Percentiles rank a stretch among this genome's conserved stretches.
These are phyloP conservation scores for Microbotryomycetes sp. DNA, from an alignment of 1,284 basidiomycete genomes.

Conservation along the genomic window DNA sequence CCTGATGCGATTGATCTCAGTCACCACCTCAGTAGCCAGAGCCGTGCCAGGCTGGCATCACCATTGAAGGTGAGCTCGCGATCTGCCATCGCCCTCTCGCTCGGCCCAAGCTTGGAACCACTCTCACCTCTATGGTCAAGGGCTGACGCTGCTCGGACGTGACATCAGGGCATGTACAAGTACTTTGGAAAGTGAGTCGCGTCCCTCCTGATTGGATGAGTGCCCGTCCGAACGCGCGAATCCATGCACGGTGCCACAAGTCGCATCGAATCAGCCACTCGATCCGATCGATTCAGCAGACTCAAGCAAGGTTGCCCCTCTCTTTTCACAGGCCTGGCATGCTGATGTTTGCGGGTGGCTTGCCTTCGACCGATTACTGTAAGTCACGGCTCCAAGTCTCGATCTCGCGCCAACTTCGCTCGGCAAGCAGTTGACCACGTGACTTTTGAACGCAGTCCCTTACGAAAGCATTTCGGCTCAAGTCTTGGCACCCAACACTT, in stretches of 20 bases:
- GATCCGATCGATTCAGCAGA: neutral
- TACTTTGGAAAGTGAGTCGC: conserved; percentile 44
- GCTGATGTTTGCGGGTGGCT: conserved; percentile 54
- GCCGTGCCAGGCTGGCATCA: conserved; percentile 52
- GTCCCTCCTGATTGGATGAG: neutral
- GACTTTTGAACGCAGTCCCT: conserved; percentile 56
- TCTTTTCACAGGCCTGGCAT: conserved; percentile 18
- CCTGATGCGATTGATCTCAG: conserved; percentile 52
- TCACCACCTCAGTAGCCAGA: conserved; percentile 55
- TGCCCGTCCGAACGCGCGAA: neutral
- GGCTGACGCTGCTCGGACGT: neutral
- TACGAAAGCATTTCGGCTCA: conserved; percentile 55
- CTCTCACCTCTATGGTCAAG: neutral
- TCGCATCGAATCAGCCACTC: neutral
- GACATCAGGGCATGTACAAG: conserved; percentile 47
- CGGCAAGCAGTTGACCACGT: conserved; percentile 34
- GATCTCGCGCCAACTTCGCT: neutral
- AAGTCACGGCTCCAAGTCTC: neutral
- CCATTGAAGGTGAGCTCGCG: conserved; percentile 53
- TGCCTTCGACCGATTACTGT: conserved; percentile 45
- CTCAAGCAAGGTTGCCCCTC: neutral
- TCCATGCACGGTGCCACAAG: neutral
- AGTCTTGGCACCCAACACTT: conserved; percentile 44
- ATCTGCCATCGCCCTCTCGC: neutral
- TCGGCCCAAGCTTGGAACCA: neutral